These are phyloP conservation scores for Komagataella populi DNA, from an alignment of 805 yeast genomes.

Conservation along the genomic window DNA sequence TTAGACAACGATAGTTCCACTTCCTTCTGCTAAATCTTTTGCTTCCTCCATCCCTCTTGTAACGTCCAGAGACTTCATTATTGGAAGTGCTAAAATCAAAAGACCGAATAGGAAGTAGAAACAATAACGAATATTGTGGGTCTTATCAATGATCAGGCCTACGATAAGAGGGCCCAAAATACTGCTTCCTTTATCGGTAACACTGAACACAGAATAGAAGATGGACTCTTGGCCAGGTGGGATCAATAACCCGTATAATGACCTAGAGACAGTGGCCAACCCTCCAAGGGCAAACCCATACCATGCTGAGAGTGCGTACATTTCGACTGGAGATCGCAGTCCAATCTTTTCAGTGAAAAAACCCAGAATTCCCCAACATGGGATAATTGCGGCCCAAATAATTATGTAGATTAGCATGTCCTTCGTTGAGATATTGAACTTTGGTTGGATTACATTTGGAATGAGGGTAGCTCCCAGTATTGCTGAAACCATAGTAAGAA, in stretches of 20 bases:
- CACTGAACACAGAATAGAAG: constrained; percentile 62
- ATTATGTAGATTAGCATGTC: constrained; percentile 37
- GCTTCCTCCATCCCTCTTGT: constrained; percentile 35
- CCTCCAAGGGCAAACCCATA: constrained; percentile 72
- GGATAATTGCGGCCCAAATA: constrained; percentile 51
- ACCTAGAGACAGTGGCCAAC: constrained; percentile 52
- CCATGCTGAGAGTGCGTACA: constrained; percentile 58
- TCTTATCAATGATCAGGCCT: constrained; percentile 58
- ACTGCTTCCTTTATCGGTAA: constrained; percentile 73
- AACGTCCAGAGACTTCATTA: constrained; percentile 40
- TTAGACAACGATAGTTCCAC: background rate
- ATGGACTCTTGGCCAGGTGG: constrained; percentile 68
- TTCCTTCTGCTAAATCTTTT: background rate
- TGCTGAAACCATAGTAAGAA: constrained; percentile 54
- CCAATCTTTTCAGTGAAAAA: constrained; percentile 44
- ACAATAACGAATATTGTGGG: constrained; percentile 63
- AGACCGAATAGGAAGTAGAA: constrained; percentile 49
- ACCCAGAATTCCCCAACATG: constrained; percentile 59
- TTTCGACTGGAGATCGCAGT: constrained; percentile 47
- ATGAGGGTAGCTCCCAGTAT: constrained; percentile 49
- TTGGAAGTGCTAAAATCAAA: constrained; percentile 40
- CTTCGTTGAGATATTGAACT: constrained; percentile 28
- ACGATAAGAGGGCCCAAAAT: constrained; percentile 61
- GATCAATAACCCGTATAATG: constrained; percentile 52
- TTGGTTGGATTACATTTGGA: constrained; percentile 28